Base-by-base conservation (phyloP, 176 grass and related monocot genomes). In the Cocos nucifera region DNA sequence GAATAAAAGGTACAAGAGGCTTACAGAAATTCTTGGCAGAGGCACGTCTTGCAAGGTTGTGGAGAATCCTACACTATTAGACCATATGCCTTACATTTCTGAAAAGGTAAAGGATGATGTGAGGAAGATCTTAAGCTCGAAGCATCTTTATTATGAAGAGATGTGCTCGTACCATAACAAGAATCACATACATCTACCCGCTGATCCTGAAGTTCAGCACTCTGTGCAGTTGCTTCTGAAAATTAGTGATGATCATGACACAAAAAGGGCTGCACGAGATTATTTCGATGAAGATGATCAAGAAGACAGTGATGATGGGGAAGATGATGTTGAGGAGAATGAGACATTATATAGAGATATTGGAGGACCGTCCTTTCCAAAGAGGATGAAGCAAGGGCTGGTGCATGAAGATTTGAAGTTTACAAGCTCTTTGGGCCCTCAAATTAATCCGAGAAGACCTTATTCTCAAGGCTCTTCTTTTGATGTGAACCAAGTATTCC, bases 101-200 rank as follows among this genome's bases (percentile, higher is more conserved):
- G 86, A 59, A 10, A 85, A 82, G 70, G 60, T 73, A 16, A 89
- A 82, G 57, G 78, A 89, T n/a, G 82, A 85, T 63, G 82, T 65
- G 17, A 79, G 22, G 69, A 89, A 85, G 58, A 80, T 79, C 30
- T 80, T 89, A 19, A 80, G 59, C 57, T 89, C 82, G 0, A 89
- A 89, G 75, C 86, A 89, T 66, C 78, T 89, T 44, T 77, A 81
- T 71, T 89, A 90, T 4, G 75, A 92, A 63, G 83, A 92, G 73
- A 92, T 92, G 88, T 92, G 88, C 63, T 92, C 88, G 0, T 92
- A 92, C 54, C 88, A 92, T 61, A 87, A 92, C 64, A 61, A 24
- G 55, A 92, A 92, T 65, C 66, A 74, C 3, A 1, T 66, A 6
- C 77, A 65, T 76, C 78, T 92, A 51, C 70, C 82, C 21, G 73